phyloP scores from a whole-genome alignment of 352 stramenopile species.

The Phytophthora pluvialis region DNA sequence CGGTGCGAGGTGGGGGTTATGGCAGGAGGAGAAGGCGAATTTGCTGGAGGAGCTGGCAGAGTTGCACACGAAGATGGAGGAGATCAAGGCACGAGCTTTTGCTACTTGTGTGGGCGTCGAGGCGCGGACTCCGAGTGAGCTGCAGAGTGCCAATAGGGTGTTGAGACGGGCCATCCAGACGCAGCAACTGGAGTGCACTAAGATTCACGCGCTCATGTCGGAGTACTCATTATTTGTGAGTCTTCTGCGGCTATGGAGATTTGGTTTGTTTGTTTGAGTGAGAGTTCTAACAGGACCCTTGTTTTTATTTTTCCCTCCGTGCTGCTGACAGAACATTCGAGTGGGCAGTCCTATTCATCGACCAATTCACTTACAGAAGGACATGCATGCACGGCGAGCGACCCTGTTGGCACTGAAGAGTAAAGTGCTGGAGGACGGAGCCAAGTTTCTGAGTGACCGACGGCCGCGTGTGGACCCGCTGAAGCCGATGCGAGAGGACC shows the following conservation, averaged over 20 bases:
- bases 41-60: constrained; percentile 38
- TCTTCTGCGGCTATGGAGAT: neutral
- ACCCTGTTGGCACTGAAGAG: constrained; percentile 34
- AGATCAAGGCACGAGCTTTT: constrained; percentile 30
- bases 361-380: constrained; percentile 33
- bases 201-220: constrained; percentile 42
- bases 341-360: constrained; percentile 42
- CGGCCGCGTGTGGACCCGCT: constrained; percentile 32
- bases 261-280: neutral
- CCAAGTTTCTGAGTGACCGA: constrained; percentile 35
- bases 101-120: constrained; percentile 22
- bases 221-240: constrained; percentile 47
- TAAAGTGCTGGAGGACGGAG: constrained; percentile 33
- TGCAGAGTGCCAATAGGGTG: constrained; percentile 35
- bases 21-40: constrained; percentile 44
- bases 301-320: constrained; percentile 1
- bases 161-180: constrained; percentile 34
- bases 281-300: neutral
- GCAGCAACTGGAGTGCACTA: constrained; percentile 37
- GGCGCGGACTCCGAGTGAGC: constrained; percentile 26
- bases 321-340: constrained; percentile 34
- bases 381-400: constrained; percentile 24
- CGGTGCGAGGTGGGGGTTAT: constrained; percentile 3
- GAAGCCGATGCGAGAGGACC: constrained; percentile 43
- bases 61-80: constrained; percentile 38